phyloP scores from a whole-genome alignment of 2,329 filamentous ascomycete genomes.

The Torrubiellomyces zombiae region DNA sequence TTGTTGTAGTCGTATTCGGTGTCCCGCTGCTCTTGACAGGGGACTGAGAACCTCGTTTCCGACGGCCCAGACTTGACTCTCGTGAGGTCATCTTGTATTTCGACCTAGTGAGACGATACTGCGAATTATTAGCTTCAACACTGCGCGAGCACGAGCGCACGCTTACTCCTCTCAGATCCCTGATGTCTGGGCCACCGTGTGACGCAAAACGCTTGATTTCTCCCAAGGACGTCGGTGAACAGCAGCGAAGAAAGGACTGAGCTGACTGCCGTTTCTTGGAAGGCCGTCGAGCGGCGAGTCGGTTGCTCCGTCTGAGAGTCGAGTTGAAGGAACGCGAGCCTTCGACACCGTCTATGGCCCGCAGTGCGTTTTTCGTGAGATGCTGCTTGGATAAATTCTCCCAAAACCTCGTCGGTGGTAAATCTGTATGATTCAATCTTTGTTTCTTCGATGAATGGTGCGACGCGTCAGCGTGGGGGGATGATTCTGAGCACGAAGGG shows the following conservation, averaged over 20 bases:
- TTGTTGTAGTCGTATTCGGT: constrained; percentile 4
- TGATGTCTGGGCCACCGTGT: constrained; percentile 2
- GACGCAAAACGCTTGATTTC: not conserved
- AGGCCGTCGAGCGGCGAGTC: not conserved
- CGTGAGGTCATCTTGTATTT: constrained; percentile 2
- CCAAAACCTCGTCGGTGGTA: not conserved
- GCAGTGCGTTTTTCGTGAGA: constrained; percentile 1
- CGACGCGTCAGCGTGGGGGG: not conserved
- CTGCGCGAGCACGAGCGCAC: not conserved
- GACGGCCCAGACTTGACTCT: constrained; percentile 1
- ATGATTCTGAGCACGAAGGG: not conserved
- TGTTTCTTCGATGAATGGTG: not conserved
- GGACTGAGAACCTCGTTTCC: constrained; percentile 3
- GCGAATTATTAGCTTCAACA: constrained; percentile 1
- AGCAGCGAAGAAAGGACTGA: not conserved
- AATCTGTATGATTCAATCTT: not conserved
- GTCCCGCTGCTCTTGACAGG: constrained; percentile 2
- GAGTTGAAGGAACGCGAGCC: not conserved
- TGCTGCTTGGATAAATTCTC: constrained; percentile 1
- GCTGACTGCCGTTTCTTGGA: not conserved
- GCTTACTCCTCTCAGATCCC: constrained; percentile 2
- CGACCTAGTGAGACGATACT: constrained; percentile 1
- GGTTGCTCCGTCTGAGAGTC: constrained; percentile 1
- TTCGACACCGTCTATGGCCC: not conserved
- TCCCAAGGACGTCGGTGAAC: not conserved